A percentile compares a stretch with the other conserved stretches of the same genome.
phyloP scores from a whole-genome alignment of 192 early-diverging fungal genomes.

The Backusella westeae region DNA sequence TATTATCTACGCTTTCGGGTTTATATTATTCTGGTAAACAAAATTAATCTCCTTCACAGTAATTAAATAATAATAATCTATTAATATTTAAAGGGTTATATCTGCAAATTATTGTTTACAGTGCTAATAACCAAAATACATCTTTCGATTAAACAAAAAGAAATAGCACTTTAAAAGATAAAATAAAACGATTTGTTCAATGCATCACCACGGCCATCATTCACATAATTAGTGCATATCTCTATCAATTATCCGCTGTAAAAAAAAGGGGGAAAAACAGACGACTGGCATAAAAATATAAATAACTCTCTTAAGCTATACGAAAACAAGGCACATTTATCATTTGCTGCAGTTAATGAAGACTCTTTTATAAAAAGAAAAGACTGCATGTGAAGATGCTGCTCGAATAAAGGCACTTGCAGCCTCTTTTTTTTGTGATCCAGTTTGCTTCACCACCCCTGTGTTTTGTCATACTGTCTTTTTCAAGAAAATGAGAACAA shows the following conservation, averaged over 20 bases:
- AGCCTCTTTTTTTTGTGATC: background rate
- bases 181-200: background rate
- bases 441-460: background rate
- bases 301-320: background rate
- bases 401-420: background rate
- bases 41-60: too few relatives aligned
- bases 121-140: background rate
- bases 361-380: background rate
- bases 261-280: background rate
- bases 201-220: background rate
- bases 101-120: too few relatives aligned
- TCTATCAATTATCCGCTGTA: background rate
- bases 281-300: background rate
- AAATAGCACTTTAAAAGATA: background rate
- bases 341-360: background rate
- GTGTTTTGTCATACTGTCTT: background rate
- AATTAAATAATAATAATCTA: too few relatives aligned
- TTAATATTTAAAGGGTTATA: too few relatives aligned
- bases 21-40: background rate
- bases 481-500: too few relatives aligned
- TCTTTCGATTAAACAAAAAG: background rate
- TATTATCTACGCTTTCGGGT: background rate
- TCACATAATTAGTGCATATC: background rate
- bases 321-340: background rate
- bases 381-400: background rate